Conservation (phyloP, 169 alveolate genomes). For the Plasmodium vivax region DNA sequence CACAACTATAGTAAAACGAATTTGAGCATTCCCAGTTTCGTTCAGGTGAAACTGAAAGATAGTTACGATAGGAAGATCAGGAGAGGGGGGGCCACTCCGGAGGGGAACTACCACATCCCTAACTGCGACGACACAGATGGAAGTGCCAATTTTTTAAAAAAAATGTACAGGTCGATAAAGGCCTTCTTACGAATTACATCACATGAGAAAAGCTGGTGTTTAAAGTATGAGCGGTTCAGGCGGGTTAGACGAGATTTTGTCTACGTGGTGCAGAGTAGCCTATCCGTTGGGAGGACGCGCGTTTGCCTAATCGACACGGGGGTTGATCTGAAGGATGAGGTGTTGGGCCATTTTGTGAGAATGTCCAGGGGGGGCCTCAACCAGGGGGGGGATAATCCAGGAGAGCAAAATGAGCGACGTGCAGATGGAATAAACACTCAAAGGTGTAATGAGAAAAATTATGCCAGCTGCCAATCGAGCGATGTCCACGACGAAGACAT, state of each 20-base stretch:
- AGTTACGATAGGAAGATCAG: constrained; percentile 1
- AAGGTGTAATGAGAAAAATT: not conserved
- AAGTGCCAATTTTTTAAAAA: not conserved
- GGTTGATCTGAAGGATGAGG: not conserved
- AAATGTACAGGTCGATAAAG: not conserved
- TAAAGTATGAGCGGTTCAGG: not conserved
- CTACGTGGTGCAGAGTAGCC: not conserved
- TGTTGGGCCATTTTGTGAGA: constrained; percentile 3
- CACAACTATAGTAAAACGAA: not conserved
- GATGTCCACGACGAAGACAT: not conserved
- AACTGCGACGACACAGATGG: not conserved
- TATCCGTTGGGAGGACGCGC: constrained; percentile 9
- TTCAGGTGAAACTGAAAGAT: constrained; percentile 7
- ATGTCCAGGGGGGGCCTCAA: not conserved
- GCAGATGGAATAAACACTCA: not conserved
- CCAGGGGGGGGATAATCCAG: not conserved
- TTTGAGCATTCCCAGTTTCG: not conserved
- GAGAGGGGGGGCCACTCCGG: not conserved
- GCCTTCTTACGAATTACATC: not conserved
- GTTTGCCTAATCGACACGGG: constrained; percentile 56
- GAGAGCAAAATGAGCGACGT: not conserved
- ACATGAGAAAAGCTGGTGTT: not conserved
- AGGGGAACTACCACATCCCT: not conserved
- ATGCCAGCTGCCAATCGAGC: constrained; percentile 9
- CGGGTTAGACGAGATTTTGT: not conserved